Conservation (phyloP, 106 monocot genomes). For the Iris macrosiphon region DNA sequence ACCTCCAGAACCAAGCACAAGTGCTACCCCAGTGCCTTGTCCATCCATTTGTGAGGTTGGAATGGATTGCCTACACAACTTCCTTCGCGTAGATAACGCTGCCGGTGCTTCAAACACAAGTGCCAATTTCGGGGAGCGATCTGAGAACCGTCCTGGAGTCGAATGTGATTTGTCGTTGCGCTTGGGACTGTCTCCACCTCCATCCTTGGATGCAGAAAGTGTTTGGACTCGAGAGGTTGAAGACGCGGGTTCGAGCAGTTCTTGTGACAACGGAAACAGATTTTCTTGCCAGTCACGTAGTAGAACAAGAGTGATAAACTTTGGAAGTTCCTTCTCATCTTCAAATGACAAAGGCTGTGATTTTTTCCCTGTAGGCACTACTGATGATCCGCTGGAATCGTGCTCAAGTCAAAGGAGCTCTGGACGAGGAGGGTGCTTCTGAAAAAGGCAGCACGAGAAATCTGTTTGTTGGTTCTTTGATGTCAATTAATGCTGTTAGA, state of each 20-base stretch:
- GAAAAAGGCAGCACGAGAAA: neutral
- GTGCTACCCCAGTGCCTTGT: neutral
- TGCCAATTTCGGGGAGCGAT: neutral
- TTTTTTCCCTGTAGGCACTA: slow-evolving; percentile 5
- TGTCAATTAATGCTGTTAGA: too few species aligned
- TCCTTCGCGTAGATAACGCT: neutral
- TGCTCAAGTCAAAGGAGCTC: slow-evolving; percentile 33
- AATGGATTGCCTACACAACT: slow-evolving; percentile 8
- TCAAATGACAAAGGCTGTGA: slow-evolving; percentile 22
- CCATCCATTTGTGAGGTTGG: neutral
- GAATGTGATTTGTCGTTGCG: slow-evolving; percentile 52
- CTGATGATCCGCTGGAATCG: slow-evolving; percentile 21
- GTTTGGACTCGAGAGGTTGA: slow-evolving; percentile 32
- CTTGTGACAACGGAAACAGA: slow-evolving; percentile 29
- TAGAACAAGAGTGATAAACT: neutral
- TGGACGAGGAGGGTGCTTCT: slow-evolving; percentile 15
- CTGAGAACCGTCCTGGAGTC: neutral
- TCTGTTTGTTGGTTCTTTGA: neutral
- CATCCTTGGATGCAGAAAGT: slow-evolving; percentile 13
- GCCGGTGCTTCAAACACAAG: neutral
- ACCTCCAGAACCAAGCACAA: neutral
- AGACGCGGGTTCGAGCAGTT: slow-evolving; percentile 45
- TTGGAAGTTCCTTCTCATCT: slow-evolving; percentile 8
- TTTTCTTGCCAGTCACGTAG: slow-evolving; percentile 3
- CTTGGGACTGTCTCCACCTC: slow-evolving; percentile 36